phyloP scores from a whole-genome alignment of 495 filamentous ascomycete genomes.

The Penicillium taxi region DNA sequence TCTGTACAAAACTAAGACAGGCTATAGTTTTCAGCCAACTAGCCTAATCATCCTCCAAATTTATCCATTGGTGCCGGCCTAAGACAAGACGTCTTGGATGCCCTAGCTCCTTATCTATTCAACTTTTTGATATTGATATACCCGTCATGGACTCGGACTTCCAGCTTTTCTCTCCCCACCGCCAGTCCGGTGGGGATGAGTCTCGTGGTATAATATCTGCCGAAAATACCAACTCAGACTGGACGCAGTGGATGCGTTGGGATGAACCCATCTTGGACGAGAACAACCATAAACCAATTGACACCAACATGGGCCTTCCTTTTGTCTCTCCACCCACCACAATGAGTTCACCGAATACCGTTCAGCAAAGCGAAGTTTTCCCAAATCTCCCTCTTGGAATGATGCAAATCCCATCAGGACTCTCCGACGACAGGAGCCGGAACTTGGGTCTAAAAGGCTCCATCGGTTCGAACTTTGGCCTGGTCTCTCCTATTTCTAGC shows the following conservation, averaged over 20 bases:
- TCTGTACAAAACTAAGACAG: slow-evolving; percentile 3
- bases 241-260: slow-evolving; percentile 48
- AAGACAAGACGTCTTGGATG: slow-evolving; percentile 16
- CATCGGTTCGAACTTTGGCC: slow-evolving; percentile 9
- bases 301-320: slow-evolving; percentile 18
- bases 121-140: too few relatives aligned
- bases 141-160: slow-evolving; percentile 33
- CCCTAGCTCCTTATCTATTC: slow-evolving; percentile 17
- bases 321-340: slow-evolving; percentile 27
- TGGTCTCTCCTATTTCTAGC: slow-evolving; percentile 28
- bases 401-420: slow-evolving; percentile 24
- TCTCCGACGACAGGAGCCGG: slow-evolving; percentile 7
- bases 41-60: not conserved
- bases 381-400: slow-evolving; percentile 29
- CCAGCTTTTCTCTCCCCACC: slow-evolving; percentile 33
- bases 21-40: not conserved
- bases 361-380: slow-evolving; percentile 25
- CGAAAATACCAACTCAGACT: slow-evolving; percentile 35
- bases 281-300: slow-evolving; percentile 15
- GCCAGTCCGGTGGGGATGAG: slow-evolving; percentile 18
- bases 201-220: slow-evolving; percentile 10
- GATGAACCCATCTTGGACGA: slow-evolving; percentile 33
- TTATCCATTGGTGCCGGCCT: not conserved
- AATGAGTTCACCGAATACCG: slow-evolving; percentile 18
- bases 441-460: not conserved